Conservation (phyloP, 352 stramenopile genomes). For the Globisporangium canariense region DNA sequence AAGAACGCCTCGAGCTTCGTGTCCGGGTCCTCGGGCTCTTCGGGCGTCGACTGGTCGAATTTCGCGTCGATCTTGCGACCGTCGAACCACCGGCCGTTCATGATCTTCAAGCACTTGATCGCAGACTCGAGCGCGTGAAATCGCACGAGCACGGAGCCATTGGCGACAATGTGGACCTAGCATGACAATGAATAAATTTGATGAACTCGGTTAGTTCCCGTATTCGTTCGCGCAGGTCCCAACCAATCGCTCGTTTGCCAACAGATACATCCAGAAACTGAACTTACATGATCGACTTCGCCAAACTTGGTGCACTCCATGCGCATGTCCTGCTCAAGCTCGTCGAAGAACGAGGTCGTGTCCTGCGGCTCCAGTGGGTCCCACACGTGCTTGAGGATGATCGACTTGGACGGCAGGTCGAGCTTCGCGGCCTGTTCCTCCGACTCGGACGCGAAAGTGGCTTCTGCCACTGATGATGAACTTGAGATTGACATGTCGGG, state of each 20-base stretch:
- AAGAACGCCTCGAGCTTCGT: slow-evolving; percentile 79
- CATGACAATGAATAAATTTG: not conserved
- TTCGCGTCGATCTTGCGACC: slow-evolving; percentile 57
- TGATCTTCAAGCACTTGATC: slow-evolving; percentile 71
- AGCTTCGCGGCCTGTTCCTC: slow-evolving; percentile 7
- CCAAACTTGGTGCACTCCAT: slow-evolving; percentile 71
- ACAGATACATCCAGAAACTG: not conserved
- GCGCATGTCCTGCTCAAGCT: slow-evolving; percentile 80
- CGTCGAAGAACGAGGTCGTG: slow-evolving; percentile 53
- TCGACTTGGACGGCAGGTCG: slow-evolving; percentile 51
- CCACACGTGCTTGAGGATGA: slow-evolving; percentile 64
- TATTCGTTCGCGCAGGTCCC: no score
- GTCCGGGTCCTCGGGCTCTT: slow-evolving; percentile 59
- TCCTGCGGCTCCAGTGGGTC: slow-evolving; percentile 49
- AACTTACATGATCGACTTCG: slow-evolving; percentile 43
- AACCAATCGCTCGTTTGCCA: not conserved
- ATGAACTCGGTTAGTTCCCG: no score
- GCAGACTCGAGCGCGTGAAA: slow-evolving; percentile 50
- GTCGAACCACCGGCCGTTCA: slow-evolving; percentile 79
- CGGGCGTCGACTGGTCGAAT: slow-evolving; percentile 54
- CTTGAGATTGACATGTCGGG: not conserved
- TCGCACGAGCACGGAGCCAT: slow-evolving; percentile 60
- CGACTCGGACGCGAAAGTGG: not conserved
- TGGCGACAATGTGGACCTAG: slow-evolving; percentile 59
- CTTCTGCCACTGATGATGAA: not conserved